These are phyloP conservation scores for Cystofilobasidium bisporidii DNA, from an alignment of 768 basidiomycete genomes.

Conservation along the genomic window DNA sequence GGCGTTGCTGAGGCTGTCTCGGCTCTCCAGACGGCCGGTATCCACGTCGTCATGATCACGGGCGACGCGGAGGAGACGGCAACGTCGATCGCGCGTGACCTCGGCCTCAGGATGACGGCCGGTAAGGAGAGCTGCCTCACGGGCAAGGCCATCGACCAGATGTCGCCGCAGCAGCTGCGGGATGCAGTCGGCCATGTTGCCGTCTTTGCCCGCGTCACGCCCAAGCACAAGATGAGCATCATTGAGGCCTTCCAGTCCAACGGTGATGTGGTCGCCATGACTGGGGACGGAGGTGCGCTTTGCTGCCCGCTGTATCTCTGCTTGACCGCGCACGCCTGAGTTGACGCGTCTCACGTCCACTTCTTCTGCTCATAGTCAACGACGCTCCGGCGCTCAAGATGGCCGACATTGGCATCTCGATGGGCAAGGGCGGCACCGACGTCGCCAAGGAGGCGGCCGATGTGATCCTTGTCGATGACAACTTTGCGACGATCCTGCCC, in stretches of 20 bases:
- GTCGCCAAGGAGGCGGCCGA: conserved; percentile 98
- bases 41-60: conserved; percentile 95
- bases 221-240: conserved; percentile 95
- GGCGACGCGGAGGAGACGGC: conserved; percentile 90
- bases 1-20: conserved; percentile 82
- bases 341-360: no score
- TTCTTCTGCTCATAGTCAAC: conserved; percentile 54
- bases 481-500: conserved; percentile 86
- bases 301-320: no score
- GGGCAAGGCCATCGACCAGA: conserved; percentile 71
- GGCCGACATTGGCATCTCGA: conserved; percentile 95
- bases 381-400: conserved; percentile 94
- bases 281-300: conserved; percentile 86
- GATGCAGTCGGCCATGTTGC: conserved; percentile 71
- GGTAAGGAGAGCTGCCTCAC: conserved; percentile 50
- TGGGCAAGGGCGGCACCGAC: conserved; percentile 98
- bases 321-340: neutral
- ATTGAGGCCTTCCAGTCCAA: conserved; percentile 84
- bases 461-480: conserved; percentile 95
- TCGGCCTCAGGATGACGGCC: conserved; percentile 65
- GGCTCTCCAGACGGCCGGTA: conserved; percentile 68
- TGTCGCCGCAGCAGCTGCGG: conserved; percentile 67
- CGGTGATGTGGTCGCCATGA: conserved; percentile 91
- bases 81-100: conserved; percentile 69
- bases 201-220: conserved; percentile 91